phyloP scores from a whole-genome alignment of 2,329 filamentous ascomycete genomes.

The Scytalidium sp. region DNA sequence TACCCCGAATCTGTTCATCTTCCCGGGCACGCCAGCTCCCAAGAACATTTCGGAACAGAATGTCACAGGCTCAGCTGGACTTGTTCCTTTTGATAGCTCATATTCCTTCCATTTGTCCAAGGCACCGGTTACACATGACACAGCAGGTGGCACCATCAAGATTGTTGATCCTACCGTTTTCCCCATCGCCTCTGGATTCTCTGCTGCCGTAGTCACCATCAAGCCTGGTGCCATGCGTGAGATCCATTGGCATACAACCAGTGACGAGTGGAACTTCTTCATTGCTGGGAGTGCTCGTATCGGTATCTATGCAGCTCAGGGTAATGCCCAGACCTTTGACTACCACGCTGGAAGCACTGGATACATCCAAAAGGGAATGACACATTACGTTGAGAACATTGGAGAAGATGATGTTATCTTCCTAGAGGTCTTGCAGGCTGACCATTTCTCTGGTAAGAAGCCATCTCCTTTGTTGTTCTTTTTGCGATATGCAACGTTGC shows the following conservation, averaged over 20 bases:
- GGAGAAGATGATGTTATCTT: slow-evolving; percentile 55
- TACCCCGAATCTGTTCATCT: slow-evolving; percentile 47
- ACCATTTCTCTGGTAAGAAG: slow-evolving; percentile 18
- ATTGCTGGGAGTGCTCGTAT: slow-evolving; percentile 52
- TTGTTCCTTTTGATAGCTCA: slow-evolving; percentile 33
- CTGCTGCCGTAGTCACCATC: slow-evolving; percentile 53
- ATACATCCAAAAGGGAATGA: slow-evolving; percentile 51
- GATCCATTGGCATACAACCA: slow-evolving; percentile 60
- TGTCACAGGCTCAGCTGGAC: slow-evolving; percentile 41
- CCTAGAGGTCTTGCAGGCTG: slow-evolving; percentile 52
- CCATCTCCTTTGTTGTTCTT: not conserved
- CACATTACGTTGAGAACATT: slow-evolving; percentile 61
- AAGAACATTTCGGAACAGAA: slow-evolving; percentile 43
- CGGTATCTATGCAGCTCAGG: slow-evolving; percentile 52
- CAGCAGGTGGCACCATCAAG: slow-evolving; percentile 57
- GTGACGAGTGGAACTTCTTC: slow-evolving; percentile 62
- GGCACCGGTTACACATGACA: slow-evolving; percentile 34
- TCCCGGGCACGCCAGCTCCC: slow-evolving; percentile 47
- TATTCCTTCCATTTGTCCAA: slow-evolving; percentile 51
- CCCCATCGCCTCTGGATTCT: slow-evolving; percentile 52
- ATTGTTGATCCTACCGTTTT: slow-evolving; percentile 56
- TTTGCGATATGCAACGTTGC: slow-evolving; percentile 7
- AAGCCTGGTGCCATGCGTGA: slow-evolving; percentile 63
- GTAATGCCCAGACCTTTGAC: slow-evolving; percentile 47
- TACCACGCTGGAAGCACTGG: slow-evolving; percentile 58